Percentiles rank a stretch among this genome's conserved stretches.
Conservation (phyloP, 768 basidiomycete species). For the Dioszegia aurantiaca region DNA sequence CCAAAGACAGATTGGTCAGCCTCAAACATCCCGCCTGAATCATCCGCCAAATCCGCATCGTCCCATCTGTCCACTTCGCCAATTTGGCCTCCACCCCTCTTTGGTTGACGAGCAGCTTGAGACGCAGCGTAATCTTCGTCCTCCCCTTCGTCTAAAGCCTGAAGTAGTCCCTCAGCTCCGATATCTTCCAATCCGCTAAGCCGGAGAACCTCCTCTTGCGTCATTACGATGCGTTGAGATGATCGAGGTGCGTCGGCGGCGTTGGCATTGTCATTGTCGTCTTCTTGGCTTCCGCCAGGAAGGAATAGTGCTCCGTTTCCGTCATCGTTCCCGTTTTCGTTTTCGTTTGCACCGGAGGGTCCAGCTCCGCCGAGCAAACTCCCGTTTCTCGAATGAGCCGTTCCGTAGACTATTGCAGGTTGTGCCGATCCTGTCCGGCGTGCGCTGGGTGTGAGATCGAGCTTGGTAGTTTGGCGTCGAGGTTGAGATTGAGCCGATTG, state of each 20-base stretch:
- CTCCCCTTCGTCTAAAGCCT: conserved; percentile 34
- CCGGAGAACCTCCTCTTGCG: conserved; percentile 22
- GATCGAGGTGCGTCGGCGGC: too few relatives aligned
- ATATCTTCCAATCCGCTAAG: conserved; percentile 25
- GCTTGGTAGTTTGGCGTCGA: neutral
- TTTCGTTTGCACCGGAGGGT: neutral
- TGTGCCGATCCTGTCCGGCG: neutral
- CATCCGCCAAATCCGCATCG: conserved; percentile 12
- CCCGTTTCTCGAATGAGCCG: neutral
- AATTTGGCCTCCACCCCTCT: neutral
- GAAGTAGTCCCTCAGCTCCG: conserved; percentile 18
- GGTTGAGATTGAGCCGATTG: neutral
- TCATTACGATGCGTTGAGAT: too few relatives aligned
- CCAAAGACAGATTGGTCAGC: conserved; percentile 8
- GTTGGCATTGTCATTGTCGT: too few relatives aligned
- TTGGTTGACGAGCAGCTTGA: neutral
- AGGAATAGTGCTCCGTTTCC: conserved; percentile 7
- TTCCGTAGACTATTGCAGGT: neutral
- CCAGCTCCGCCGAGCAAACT: neutral
- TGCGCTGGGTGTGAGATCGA: neutral
- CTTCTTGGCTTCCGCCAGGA: conserved; percentile 14
- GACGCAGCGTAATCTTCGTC: conserved; percentile 18
- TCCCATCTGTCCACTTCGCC: neutral
- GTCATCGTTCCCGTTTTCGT: neutral
- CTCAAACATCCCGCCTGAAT: conserved; percentile 5